Evolutionary conservation across 257 asterid species (phyloP).

Genomic region (Solanum chilense): DNA sequence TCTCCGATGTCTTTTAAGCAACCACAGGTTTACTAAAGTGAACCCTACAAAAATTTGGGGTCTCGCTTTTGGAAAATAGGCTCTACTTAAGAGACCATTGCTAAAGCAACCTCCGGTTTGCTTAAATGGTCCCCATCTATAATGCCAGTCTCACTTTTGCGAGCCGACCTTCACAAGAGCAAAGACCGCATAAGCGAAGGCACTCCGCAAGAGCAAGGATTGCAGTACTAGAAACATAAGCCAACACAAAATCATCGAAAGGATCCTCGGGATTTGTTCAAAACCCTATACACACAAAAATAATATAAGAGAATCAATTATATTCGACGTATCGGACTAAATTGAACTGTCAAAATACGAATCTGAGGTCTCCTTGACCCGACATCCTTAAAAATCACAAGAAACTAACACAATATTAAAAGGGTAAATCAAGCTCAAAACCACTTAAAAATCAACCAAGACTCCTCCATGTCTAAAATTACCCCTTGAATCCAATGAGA

Average conservation of each 20-base stretch:
- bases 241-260: neutral
- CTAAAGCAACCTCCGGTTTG: neutral
- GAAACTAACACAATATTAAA: neutral
- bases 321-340: neutral
- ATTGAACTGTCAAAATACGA: neutral
- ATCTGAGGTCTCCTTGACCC: neutral
- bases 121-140: neutral
- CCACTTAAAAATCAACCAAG: neutral
- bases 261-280: neutral
- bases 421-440: neutral
- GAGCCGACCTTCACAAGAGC: neutral
- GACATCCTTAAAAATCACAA: no score
- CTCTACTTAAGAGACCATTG: neutral
- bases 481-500: neutral
- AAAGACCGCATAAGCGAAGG: neutral
- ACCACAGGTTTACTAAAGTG: neutral
- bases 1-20: neutral
- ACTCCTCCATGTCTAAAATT: neutral
- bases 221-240: neutral
- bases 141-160: neutral
- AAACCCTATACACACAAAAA: neutral
- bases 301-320: no score
- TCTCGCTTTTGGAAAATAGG: neutral
- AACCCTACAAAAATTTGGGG: neutral
- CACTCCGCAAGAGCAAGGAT: neutral